Conservation (phyloP, 495 filamentous ascomycete species). For the Penicillium cosmopolitanum region DNA sequence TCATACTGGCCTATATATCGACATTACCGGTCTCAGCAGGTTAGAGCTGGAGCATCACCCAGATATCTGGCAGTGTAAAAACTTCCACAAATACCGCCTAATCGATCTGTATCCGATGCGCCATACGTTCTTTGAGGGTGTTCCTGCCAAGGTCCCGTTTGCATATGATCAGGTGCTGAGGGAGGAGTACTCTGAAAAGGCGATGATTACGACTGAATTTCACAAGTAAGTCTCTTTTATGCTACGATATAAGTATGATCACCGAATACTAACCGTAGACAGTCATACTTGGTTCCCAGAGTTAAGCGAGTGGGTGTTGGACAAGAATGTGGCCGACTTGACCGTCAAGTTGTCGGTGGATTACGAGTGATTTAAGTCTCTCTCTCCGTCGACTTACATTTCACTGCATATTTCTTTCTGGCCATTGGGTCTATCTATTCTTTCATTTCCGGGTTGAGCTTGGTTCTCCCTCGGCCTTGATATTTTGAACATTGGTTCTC, state of each 20-base stretch:
- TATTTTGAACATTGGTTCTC: conserved; percentile 8
- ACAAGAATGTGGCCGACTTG: conserved; percentile 25
- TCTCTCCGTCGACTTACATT: not conserved
- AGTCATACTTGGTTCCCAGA: conserved; percentile 42
- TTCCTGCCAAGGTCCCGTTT: conserved; percentile 63
- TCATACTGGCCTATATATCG: conserved; percentile 78
- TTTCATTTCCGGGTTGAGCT: conserved; percentile 6
- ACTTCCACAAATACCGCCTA: conserved; percentile 70
- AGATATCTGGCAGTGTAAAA: conserved; percentile 81
- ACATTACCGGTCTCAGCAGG: conserved; percentile 81
- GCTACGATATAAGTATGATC: not conserved
- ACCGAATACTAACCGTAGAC: conserved; percentile 15
- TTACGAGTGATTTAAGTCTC: conserved; percentile 28
- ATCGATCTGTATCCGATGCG: conserved; percentile 58
- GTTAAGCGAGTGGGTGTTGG: conserved; percentile 38
- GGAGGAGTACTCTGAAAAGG: conserved; percentile 60
- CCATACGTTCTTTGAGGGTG: conserved; percentile 63
- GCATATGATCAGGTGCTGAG: conserved; percentile 61
- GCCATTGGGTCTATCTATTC: conserved; percentile 1
- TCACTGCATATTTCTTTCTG: conserved; percentile 11
- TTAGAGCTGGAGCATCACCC: conserved; percentile 60
- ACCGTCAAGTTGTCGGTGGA: conserved; percentile 15
- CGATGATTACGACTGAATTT: conserved; percentile 54
- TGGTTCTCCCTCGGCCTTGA: not conserved
- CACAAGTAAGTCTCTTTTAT: conserved; percentile 51